Conservation (phyloP, 306 rosid genomes). For the Aeschynomene evenia region DNA sequence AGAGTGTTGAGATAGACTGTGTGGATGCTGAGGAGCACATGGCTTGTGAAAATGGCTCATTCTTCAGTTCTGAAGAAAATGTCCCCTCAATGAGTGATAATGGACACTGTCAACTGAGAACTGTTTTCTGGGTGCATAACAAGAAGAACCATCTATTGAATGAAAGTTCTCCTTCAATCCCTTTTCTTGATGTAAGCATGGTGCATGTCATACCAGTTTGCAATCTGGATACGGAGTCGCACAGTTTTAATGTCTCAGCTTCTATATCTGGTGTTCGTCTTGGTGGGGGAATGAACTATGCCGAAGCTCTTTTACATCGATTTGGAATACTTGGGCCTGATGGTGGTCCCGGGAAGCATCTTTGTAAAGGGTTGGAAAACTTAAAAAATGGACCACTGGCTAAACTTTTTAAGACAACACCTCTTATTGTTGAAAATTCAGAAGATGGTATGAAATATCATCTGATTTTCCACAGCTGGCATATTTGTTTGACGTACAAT, state of each 20-base stretch:
- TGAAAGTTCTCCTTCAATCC: constrained; percentile 45
- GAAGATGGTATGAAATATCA: constrained; percentile 58
- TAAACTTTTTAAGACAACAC: constrained; percentile 66
- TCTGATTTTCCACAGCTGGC: constrained; percentile 23
- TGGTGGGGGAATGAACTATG: constrained; percentile 94
- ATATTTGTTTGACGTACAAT: constrained; percentile 11
- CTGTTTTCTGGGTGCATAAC: constrained; percentile 86
- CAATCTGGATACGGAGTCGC: constrained; percentile 71
- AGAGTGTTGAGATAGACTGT: constrained; percentile 69
- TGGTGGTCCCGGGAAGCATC: constrained; percentile 84
- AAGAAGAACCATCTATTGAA: constrained; percentile 39
- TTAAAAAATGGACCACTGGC: constrained; percentile 76
- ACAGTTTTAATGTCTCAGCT: constrained; percentile 77
- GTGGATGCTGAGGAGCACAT: constrained; percentile 70
- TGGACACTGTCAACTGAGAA: constrained; percentile 68
- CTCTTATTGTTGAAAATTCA: constrained; percentile 42
- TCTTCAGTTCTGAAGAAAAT: constrained; percentile 46
- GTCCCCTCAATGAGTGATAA: constrained; percentile 46
- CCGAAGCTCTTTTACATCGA: constrained; percentile 84
- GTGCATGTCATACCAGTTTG: constrained; percentile 72
- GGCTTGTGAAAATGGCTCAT: constrained; percentile 42
- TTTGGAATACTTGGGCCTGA: constrained; percentile 94
- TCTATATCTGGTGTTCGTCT: constrained; percentile 84
- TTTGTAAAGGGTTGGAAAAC: constrained; percentile 75
- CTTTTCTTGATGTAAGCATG: constrained; percentile 68